These are phyloP conservation scores for Aspergillus tubingensis DNA, from an alignment of 2,329 filamentous ascomycete species.

Conservation along the genomic window DNA sequence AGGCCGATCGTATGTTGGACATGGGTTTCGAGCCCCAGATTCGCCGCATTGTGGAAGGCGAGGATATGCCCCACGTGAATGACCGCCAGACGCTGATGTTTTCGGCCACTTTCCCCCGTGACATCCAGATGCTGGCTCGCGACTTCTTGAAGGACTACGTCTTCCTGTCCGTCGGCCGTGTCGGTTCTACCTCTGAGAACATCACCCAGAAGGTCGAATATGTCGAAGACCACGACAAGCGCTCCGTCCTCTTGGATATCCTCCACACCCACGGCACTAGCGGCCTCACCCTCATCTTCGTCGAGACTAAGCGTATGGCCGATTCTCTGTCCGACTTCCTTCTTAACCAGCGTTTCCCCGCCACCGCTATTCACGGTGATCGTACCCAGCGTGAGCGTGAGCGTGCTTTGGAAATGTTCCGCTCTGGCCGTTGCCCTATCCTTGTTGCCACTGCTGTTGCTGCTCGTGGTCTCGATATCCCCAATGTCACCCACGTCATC, in stretches of 20 bases:
- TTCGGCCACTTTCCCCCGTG: constrained; percentile 96
- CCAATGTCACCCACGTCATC: constrained; percentile 94
- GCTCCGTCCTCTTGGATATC: constrained; percentile 94
- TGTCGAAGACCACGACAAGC: constrained; percentile 95
- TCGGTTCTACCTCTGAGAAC: constrained; percentile 99
- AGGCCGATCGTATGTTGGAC: constrained; percentile 99
- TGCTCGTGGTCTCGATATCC: constrained; percentile 87
- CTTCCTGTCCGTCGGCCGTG: constrained; percentile 97
- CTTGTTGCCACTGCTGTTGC: constrained; percentile 96
- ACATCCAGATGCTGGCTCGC: constrained; percentile 98
- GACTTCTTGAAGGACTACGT: constrained; percentile 99
- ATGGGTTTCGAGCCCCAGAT: constrained; percentile 99
- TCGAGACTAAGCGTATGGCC: constrained; percentile 99
- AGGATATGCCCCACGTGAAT: constrained; percentile 88
- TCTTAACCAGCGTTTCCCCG: constrained; percentile 97
- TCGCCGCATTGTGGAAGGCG: constrained; percentile 94
- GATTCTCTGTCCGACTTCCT: constrained; percentile 97
- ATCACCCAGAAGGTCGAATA: constrained; percentile 99
- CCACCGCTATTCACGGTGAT: constrained; percentile 97
- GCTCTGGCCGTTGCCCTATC: constrained; percentile 91
- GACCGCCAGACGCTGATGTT: constrained; percentile 99
- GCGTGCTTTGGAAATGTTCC: constrained; percentile 95
- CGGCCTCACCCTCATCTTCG: constrained; percentile 93
- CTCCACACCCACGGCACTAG: constrained; percentile 83
- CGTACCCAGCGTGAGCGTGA: constrained; percentile 99